These are phyloP conservation scores for Flaveria ramosissima DNA, from an alignment of 129 eudicot species.

Conservation along the genomic window DNA sequence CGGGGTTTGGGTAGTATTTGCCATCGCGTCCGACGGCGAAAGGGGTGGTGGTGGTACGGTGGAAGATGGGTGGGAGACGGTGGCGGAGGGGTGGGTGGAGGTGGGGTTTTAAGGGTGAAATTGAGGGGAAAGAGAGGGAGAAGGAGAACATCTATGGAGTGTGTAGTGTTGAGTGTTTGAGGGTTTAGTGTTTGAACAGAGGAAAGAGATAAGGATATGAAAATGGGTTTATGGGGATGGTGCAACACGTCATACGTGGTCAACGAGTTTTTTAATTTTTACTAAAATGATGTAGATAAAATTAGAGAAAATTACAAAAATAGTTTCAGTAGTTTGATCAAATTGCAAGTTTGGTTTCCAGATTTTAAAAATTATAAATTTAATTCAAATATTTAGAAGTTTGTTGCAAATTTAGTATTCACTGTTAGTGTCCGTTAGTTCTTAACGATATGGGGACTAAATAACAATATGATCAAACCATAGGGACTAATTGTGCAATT, in stretches of 20 bases:
- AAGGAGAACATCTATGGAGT: constrained; percentile 37
- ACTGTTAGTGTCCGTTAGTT: too few relatives aligned
- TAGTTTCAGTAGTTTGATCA: too few relatives aligned
- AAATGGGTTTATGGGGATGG: constrained; percentile 19
- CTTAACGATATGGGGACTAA: too few relatives aligned
- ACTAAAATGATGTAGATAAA: too few relatives aligned
- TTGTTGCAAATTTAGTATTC: too few relatives aligned
- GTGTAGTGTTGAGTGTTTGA: background rate
- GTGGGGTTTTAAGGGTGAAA: constrained; percentile 32
- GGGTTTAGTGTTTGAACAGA: constrained; percentile 22
- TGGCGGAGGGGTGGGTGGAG: constrained; percentile 30
- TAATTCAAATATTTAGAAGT: too few relatives aligned
- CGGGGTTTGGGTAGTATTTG: constrained; percentile 71
- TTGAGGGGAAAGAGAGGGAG: constrained; percentile 37
- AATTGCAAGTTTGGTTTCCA: too few relatives aligned
- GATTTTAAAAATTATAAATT: too few relatives aligned
- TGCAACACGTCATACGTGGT: background rate
- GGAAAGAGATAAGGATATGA: constrained; percentile 28
- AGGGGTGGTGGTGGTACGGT: constrained; percentile 37
- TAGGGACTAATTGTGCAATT: too few relatives aligned
- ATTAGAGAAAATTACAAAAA: too few relatives aligned
- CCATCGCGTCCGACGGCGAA: constrained; percentile 66
- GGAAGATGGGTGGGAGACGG: constrained; percentile 35
- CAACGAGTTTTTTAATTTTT: too few relatives aligned
- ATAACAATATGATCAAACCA: too few relatives aligned